Percentiles rank a stretch among this genome's conserved stretches.
These are phyloP conservation scores for Eucalyptus cloeziana DNA, from an alignment of 345 rosid species.

Conservation along the genomic window DNA sequence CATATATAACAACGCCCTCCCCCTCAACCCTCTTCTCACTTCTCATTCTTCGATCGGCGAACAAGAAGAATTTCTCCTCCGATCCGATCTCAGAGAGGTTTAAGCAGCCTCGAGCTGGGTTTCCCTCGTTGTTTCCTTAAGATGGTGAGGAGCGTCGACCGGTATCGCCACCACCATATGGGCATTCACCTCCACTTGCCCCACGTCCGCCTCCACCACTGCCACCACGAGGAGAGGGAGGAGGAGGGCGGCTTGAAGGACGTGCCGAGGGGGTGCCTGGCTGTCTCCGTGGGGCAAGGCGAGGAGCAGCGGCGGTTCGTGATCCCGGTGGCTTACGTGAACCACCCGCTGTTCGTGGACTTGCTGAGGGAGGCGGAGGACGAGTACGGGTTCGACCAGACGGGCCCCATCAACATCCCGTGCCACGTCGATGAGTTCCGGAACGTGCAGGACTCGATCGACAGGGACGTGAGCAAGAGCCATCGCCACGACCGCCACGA, in stretches of 20 bases:
- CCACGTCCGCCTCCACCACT: slow-evolving; percentile 13
- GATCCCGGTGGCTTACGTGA: slow-evolving; percentile 64
- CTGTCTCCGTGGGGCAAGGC: slow-evolving; percentile 60
- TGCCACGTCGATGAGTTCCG: slow-evolving; percentile 73
- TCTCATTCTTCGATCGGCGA: background rate
- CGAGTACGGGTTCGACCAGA: slow-evolving; percentile 59
- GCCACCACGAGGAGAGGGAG: slow-evolving; percentile 1
- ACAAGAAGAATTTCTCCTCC: background rate
- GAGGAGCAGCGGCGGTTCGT: slow-evolving; percentile 62
- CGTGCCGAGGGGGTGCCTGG: slow-evolving; percentile 60
- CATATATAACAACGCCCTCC: background rate
- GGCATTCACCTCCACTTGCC: slow-evolving; percentile 26
- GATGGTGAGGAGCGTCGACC: background rate
- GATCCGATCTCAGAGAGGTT: background rate
- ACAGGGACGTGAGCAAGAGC: slow-evolving; percentile 24
- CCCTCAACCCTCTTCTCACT: background rate
- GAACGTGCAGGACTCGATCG: slow-evolving; percentile 49
- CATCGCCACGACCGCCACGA: slow-evolving; percentile 14
- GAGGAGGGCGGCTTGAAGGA: background rate
- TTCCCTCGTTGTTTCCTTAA: background rate
- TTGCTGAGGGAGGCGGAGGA: slow-evolving; percentile 65
- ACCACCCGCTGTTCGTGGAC: slow-evolving; percentile 60
- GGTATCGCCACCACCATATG: background rate
- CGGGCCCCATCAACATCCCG: slow-evolving; percentile 70
- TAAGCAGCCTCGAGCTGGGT: background rate